Evolutionary conservation across 1,284 basidiomycete genomes (phyloP).

Genomic region (Rhodofomes roseus): DNA sequence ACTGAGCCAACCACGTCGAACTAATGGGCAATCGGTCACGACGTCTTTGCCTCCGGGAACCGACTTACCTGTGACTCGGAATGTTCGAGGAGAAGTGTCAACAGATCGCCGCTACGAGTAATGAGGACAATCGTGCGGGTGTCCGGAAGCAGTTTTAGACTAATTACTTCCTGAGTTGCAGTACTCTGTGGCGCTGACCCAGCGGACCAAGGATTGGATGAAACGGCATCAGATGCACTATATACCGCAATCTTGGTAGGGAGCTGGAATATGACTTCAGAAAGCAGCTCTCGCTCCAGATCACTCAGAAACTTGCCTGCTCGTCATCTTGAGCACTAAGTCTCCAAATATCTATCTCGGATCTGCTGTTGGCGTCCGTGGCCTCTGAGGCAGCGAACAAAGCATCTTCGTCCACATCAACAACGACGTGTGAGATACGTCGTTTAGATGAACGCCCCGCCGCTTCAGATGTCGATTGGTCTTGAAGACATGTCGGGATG

Average conservation of each 20-base stretch:
- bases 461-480: neutral
- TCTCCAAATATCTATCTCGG: neutral
- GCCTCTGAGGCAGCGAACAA: neutral
- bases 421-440: neutral
- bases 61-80: constrained; percentile 40
- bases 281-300: neutral
- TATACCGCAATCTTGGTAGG: constrained; percentile 21
- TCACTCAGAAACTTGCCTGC: constrained; percentile 1
- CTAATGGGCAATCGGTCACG: constrained; percentile 29
- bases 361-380: neutral
- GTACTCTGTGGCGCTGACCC: constrained; percentile 10
- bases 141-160: constrained; percentile 66
- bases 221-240: constrained; percentile 17
- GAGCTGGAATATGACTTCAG: neutral
- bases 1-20: constrained; percentile 83
- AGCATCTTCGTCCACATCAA: neutral
- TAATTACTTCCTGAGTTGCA: constrained; percentile 45
- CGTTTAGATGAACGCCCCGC: neutral
- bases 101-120: constrained; percentile 77
- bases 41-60: neutral
- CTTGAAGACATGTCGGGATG: neutral
- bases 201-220: constrained; percentile 23
- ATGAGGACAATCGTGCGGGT: constrained; percentile 59
- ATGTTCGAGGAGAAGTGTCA: constrained; percentile 57
- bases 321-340: constrained; percentile 14